Evolutionary conservation across 192 early-diverging fungal species (phyloP).

Genomic region (Geranomyces michiganensis): DNA sequence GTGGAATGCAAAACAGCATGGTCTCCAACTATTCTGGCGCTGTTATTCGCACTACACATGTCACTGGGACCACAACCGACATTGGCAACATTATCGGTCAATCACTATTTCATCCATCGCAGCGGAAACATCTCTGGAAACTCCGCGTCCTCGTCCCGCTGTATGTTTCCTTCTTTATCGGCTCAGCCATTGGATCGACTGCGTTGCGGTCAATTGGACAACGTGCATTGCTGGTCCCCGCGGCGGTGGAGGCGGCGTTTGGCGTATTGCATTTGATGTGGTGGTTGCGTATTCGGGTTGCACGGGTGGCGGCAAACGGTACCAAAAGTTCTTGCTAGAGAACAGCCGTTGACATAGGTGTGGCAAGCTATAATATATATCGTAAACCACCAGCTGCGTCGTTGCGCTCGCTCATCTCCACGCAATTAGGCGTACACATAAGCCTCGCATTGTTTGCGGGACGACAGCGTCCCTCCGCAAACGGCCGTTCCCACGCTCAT

Average conservation of each 20-base stretch:
- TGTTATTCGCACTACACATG: conserved; percentile 54
- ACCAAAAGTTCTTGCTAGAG: too few species aligned
- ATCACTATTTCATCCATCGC: not conserved
- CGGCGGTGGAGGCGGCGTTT: not conserved
- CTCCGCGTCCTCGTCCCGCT: conserved; percentile 8
- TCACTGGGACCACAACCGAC: conserved; percentile 54
- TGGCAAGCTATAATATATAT: too few species aligned
- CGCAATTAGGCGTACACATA: too few species aligned
- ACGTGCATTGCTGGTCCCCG: not conserved
- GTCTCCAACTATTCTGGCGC: conserved; percentile 50
- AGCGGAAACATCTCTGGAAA: not conserved
- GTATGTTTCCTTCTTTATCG: not conserved
- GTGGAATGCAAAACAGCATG: conserved; percentile 56
- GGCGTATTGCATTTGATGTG: conserved; percentile 4
- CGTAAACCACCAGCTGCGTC: too few species aligned
- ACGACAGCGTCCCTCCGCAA: not conserved
- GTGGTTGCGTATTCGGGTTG: not conserved
- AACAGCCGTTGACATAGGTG: too few species aligned
- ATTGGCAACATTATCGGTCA: conserved; percentile 58
- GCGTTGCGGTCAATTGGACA: not conserved
- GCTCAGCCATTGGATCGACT: not conserved
- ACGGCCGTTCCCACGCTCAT: too few species aligned
- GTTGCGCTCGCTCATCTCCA: too few species aligned
- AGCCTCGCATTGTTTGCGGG: not conserved
- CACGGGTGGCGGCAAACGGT: not conserved